Evolutionary conservation across 495 filamentous ascomycete species (phyloP), one percentile per base, ranked within the genome.

Genomic region (Venustampulla echinocandica): DNA sequence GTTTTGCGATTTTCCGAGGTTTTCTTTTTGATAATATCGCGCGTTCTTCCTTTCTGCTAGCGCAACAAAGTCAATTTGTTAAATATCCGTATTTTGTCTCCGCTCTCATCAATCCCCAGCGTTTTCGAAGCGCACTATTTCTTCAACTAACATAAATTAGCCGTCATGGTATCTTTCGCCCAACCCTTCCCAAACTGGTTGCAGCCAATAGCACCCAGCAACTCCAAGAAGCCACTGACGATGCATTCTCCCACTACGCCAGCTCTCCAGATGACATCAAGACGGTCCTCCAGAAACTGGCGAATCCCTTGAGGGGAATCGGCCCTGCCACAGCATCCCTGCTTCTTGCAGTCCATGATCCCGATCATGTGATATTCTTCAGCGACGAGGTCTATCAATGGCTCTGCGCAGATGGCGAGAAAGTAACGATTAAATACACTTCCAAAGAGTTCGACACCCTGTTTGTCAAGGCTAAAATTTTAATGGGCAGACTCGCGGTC

Each of bases 281-380:
- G 14, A 59, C 57, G 1, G 67, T 84, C 2, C 58, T 74, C 1
- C 58, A 63, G 3, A 66, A 61, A 6, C 63, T 90, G 27, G 64
- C 72, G 14, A 56, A 40, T 7, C 50, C 68, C 40, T 55, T 77
- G 32, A 71, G 60, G 42, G 85, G 84, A 33, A 73, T 89, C 39
- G 85, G 85, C 0, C 77, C 79, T 20, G 84, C 85, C 5, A 87
- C 84, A 0, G 83, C 81, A 0, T 86, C 82, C 2, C 66, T 90
- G 19, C 62, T 89, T 2, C 69, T 89, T 2, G 75, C 81, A 0
- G 70, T 80, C 3, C 69, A 71, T 43, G 73, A 80, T n/a, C 64
- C 70, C 0, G 56, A 66, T 0, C 63, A 71, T 15, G 67, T 81
- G 10, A 76, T 84, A 1, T 90, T 88, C 61, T 89, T 85, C 64